phyloP scores from a whole-genome alignment of 2,329 filamentous ascomycete species.

The Trichophaea hybrida region DNA sequence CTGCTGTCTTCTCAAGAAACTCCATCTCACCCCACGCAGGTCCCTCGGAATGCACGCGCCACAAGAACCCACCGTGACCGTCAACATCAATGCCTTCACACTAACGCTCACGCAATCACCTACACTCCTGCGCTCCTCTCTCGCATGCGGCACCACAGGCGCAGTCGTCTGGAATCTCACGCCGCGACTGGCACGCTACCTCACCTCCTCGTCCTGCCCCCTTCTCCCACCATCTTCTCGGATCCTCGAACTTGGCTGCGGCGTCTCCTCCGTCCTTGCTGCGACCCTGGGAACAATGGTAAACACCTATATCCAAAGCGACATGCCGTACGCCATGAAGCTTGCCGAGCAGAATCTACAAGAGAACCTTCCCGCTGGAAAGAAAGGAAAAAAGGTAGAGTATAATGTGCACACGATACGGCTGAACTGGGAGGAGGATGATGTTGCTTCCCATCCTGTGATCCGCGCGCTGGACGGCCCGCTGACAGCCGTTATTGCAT shows the following conservation, averaged over 20 bases:
- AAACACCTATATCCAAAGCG: conserved; percentile 56
- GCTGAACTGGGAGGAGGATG: conserved; percentile 71
- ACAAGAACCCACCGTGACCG: neutral
- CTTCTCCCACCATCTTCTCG: conserved; percentile 43
- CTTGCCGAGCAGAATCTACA: conserved; percentile 62
- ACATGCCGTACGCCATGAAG: conserved; percentile 72
- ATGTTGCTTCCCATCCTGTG: conserved; percentile 36
- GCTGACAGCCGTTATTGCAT: conserved; percentile 57
- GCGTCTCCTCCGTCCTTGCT: conserved; percentile 67
- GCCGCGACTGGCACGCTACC: conserved; percentile 67
- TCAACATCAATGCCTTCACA: conserved; percentile 34
- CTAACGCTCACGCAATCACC: conserved; percentile 73
- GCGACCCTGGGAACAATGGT: conserved; percentile 44
- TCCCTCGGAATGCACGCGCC: neutral
- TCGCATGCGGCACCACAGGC: conserved; percentile 58
- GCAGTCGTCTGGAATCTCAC: conserved; percentile 91
- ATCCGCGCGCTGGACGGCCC: conserved; percentile 20
- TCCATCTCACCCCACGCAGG: neutral
- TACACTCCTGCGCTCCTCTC: conserved; percentile 59
- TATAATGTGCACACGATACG: conserved; percentile 39
- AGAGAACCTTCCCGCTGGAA: conserved; percentile 37
- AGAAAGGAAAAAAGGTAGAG: conserved; percentile 9
- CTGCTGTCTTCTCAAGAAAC: too few species aligned
- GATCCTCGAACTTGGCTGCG: conserved; percentile 75
- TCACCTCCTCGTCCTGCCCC: conserved; percentile 43